Evolutionary conservation across 306 rosid genomes (phyloP), one percentile per base, ranked within the genome.

Genomic region (Corylus americana): DNA sequence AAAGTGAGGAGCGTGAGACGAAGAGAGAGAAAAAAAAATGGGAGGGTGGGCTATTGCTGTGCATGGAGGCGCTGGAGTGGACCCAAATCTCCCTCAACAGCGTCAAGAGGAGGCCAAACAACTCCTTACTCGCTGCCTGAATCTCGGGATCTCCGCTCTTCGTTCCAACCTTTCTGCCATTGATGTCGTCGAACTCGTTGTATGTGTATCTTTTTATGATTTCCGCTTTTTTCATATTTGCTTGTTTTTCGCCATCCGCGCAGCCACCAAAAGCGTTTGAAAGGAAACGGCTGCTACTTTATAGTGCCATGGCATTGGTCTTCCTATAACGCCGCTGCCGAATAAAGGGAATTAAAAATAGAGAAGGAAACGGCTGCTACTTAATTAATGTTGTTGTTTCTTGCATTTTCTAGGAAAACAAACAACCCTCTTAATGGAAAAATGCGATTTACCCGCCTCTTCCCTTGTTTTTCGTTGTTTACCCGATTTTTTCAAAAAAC

Each of bases 21-120:
- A 71, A 17, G 51, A 7, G 2, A 11, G 47, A 39, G 16, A 11
- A 5, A 31, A 77, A 44, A 77, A 12, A 1, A 90, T 87, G 94
- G 96, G 84, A 0, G 88, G 91, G 22, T 95, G 99, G 99, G 99
- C 98, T 45, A 91, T 95, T 1, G 96, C 97, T 0, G 94, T 95
- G 77, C 99, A 95, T 77, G 99, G 99, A 9, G 99, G 99, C 66
- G 99, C 99, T n/a, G 99, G 99, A 18, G 97, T 95, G 3, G 99
- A 95, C 80, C 99, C 99, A 0, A 90, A 90, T 72, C 98, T 95
- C 75, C 99, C 99, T 3, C 77, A 82, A 2, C 87, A 89, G 1
- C 93, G 96, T 50, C 99, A 95, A 55, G 90, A 95, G 57, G 80
- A 90, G 68, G 99, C 99, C 77, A 95, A 93, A 76, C 83, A 90